Evolutionary conservation across 352 stramenopile species (phyloP).

Genomic region (Saprolegnia diclina): DNA sequence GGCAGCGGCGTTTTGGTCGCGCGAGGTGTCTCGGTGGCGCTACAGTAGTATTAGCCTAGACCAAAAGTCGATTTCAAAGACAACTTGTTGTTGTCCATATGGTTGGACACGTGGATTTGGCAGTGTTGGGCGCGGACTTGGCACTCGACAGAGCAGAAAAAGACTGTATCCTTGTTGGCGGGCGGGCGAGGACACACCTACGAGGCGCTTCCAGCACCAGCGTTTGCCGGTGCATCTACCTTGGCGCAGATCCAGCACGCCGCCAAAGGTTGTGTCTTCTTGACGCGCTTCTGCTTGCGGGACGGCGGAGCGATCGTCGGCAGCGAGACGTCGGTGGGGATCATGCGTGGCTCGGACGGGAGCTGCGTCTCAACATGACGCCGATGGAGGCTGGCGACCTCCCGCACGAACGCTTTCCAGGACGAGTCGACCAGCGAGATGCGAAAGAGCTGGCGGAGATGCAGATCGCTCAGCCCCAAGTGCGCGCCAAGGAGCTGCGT

Average conservation of each 20-base stretch:
- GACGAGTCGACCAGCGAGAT: background rate
- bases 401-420: slow-evolving; percentile 23
- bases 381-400: slow-evolving; percentile 13
- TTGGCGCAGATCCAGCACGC: slow-evolving; percentile 17
- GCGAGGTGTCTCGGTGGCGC: background rate
- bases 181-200: background rate
- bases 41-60: too few relatives aligned
- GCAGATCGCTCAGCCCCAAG: slow-evolving; percentile 22
- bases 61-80: too few relatives aligned
- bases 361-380: slow-evolving; percentile 5
- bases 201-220: background rate
- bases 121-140: slow-evolving; percentile 2
- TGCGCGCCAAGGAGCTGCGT: slow-evolving; percentile 8
- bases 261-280: background rate
- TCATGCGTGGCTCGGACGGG: background rate
- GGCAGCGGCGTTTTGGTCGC: background rate
- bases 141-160: slow-evolving; percentile 11
- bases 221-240: background rate
- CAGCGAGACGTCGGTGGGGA: background rate
- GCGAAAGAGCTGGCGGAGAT: slow-evolving; percentile 18
- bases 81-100: background rate
- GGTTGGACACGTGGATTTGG: background rate
- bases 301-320: background rate
- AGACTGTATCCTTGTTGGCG: background rate
- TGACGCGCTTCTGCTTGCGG: slow-evolving; percentile 2